Evolutionary conservation across 441 rosid genomes (phyloP).

Genomic region (Isatis lusitanica): DNA sequence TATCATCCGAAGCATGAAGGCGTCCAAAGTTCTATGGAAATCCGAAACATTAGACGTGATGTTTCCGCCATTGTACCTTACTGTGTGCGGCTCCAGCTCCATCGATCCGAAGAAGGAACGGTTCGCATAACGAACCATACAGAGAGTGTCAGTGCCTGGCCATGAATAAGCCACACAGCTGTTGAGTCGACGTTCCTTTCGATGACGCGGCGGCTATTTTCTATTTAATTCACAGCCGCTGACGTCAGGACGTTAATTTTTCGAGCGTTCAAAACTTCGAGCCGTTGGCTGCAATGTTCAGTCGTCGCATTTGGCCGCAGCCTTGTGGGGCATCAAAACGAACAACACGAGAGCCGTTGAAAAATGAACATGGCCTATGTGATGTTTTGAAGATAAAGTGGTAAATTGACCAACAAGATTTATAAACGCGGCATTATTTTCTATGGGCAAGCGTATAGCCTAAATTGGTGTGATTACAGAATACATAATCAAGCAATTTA

Average conservation of each 20-base stretch:
- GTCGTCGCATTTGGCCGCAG: too few species aligned
- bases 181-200: too few species aligned
- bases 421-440: not conserved
- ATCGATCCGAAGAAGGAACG: constrained; percentile 12
- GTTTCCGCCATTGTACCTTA: constrained; percentile 7
- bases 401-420: not conserved
- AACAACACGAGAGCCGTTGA: too few species aligned
- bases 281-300: too few species aligned
- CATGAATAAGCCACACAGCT: constrained; percentile 36
- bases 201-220: too few species aligned
- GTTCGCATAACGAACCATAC: constrained; percentile 46
- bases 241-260: too few species aligned
- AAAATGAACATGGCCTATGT: too few species aligned
- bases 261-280: too few species aligned
- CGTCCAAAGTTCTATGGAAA: constrained; percentile 18
- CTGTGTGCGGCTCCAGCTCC: not conserved
- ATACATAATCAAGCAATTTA: not conserved
- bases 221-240: too few species aligned
- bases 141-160: constrained; percentile 32
- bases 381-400: not conserved
- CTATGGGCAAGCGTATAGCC: too few species aligned
- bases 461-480: too few species aligned
- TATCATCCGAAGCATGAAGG: constrained; percentile 15
- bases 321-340: too few species aligned
- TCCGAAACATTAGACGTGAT: not conserved